These are phyloP conservation scores for Bipolaris zeicola DNA, from an alignment of 2,329 filamentous ascomycete species.

Conservation along the genomic window DNA sequence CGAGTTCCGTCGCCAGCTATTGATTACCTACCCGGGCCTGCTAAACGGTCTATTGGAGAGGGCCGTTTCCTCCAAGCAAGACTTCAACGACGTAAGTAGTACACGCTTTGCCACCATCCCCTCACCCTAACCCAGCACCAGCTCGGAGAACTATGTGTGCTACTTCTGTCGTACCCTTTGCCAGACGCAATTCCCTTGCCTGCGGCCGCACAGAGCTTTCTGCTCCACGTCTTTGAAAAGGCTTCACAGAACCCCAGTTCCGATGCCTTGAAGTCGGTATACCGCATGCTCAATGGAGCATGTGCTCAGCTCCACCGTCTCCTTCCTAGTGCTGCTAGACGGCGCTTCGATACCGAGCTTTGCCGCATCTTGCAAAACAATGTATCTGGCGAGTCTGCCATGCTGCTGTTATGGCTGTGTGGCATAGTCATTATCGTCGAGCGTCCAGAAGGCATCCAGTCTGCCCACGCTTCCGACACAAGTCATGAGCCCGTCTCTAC, in stretches of 20 bases:
- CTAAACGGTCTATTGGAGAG: conserved; percentile 43
- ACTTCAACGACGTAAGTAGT: conserved; percentile 42
- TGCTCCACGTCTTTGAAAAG: conserved; percentile 40
- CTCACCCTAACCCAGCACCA: conserved; percentile 13
- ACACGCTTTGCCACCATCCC: neutral
- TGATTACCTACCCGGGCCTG: conserved; percentile 38
- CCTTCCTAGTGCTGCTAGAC: conserved; percentile 27
- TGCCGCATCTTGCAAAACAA: conserved; percentile 36
- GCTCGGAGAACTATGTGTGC: conserved; percentile 40
- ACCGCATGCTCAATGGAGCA: conserved; percentile 45
- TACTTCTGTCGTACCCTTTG: conserved; percentile 41
- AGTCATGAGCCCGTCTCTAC: conserved; percentile 11
- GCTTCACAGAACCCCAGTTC: conserved; percentile 31
- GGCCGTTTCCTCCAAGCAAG: conserved; percentile 36
- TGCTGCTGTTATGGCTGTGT: conserved; percentile 42
- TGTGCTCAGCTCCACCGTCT: conserved; percentile 37
- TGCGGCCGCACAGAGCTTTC: conserved; percentile 42
- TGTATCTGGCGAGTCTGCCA: conserved; percentile 29
- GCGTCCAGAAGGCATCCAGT: conserved; percentile 19
- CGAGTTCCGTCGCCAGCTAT: conserved; percentile 39
- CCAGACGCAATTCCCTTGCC: conserved; percentile 39
- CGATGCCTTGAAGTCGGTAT: conserved; percentile 34
- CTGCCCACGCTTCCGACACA: neutral
- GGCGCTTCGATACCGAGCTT: conserved; percentile 37
- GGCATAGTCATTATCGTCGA: conserved; percentile 40